These are phyloP conservation scores for Diphasiastrum complanatum DNA, from an alignment of 83 land plant genomes.

Conservation along the genomic window DNA sequence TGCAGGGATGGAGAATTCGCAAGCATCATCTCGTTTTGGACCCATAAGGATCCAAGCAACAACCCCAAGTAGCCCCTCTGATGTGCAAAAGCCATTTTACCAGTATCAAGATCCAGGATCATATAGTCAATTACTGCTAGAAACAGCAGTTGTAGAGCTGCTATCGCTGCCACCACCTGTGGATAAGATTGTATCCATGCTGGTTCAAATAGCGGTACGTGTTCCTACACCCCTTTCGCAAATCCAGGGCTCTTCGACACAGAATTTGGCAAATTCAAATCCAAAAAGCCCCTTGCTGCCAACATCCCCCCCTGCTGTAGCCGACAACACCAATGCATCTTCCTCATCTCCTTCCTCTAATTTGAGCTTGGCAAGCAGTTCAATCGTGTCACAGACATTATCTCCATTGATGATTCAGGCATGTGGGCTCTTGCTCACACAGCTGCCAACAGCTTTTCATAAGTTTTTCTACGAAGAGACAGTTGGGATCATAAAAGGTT, in stretches of 20 bases:
- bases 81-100: constrained; percentile 75
- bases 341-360: constrained; percentile 35
- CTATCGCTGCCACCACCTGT: constrained; percentile 70
- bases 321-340: constrained; percentile 48
- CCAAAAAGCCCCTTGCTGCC: constrained; percentile 53
- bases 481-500: constrained; percentile 82
- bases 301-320: constrained; percentile 73
- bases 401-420: constrained; percentile 92
- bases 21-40: constrained; percentile 29
- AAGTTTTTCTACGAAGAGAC: constrained; percentile 67
- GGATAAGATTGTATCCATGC: constrained; percentile 65
- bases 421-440: constrained; percentile 91
- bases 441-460: constrained; percentile 92
- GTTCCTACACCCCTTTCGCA: constrained; percentile 17
- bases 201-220: constrained; percentile 70
- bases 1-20: constrained; percentile 36
- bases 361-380: constrained; percentile 52
- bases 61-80: constrained; percentile 42
- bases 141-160: constrained; percentile 92
- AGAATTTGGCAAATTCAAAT: constrained; percentile 5
- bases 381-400: constrained; percentile 48
- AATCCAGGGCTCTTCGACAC: background rate
- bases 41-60: constrained; percentile 42
- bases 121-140: constrained; percentile 77
- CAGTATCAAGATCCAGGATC: constrained; percentile 98